Evolutionary conservation across 768 basidiomycete species (phyloP).

Genomic region (Tulasnella sp.): DNA sequence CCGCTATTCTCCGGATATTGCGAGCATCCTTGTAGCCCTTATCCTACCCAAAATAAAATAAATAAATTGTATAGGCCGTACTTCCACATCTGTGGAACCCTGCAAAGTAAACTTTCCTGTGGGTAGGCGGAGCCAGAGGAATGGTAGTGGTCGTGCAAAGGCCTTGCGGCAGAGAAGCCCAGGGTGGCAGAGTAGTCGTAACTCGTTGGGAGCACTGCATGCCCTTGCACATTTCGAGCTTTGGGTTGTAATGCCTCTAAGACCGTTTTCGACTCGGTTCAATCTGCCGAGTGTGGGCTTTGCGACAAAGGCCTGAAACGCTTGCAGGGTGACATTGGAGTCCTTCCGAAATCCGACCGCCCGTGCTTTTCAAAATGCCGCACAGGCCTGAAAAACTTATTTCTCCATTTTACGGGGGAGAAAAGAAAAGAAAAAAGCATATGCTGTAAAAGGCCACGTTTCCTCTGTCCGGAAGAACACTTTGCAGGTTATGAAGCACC

Average conservation of each 20-base stretch:
- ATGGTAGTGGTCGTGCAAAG: background rate
- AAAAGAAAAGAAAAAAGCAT: background rate
- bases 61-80: background rate
- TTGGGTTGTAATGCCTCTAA: too few species aligned
- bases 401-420: background rate
- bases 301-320: background rate
- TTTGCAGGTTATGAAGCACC: background rate
- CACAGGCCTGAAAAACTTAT: conserved; percentile 4
- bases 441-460: background rate
- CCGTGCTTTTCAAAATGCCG: background rate
- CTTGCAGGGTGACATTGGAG: background rate
- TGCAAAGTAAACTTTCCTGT: conserved; percentile 1
- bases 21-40: conserved; percentile 10
- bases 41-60: background rate
- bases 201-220: too few species aligned
- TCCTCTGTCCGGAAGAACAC: background rate
- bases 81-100: background rate
- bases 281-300: background rate
- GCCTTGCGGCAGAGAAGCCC: conserved; percentile 11
- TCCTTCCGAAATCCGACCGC: conserved; percentile 7
- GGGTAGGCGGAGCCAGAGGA: background rate
- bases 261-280: too few species aligned
- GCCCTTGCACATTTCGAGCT: too few species aligned
- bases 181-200: background rate
- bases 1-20: background rate